phyloP scores from a whole-genome alignment of 441 rosid genomes.

The Gossypium gossypioides region DNA sequence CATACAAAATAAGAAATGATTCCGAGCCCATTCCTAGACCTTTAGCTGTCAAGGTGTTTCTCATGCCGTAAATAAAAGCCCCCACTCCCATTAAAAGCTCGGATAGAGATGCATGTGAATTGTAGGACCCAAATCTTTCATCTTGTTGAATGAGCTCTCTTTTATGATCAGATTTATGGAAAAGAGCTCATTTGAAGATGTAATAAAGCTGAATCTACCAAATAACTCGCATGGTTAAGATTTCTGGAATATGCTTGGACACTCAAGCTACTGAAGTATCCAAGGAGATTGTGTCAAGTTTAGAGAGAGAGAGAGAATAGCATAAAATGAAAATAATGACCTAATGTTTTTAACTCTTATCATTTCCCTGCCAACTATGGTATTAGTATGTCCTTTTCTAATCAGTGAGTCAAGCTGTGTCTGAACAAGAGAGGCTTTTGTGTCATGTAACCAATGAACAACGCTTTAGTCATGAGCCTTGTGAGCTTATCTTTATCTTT shows the following conservation, averaged over 20 bases:
- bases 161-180: background rate
- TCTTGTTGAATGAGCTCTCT: background rate
- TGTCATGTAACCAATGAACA: background rate
- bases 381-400: background rate
- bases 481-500: background rate
- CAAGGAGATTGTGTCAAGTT: background rate
- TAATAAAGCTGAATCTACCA: background rate
- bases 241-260: background rate
- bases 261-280: background rate
- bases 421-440: background rate
- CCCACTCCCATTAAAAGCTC: constrained; percentile 17
- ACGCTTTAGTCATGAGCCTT: background rate
- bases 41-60: constrained; percentile 10
- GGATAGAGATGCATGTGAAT: background rate
- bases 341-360: background rate
- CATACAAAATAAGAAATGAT: background rate
- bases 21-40: background rate
- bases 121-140: constrained; percentile 19
- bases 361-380: background rate
- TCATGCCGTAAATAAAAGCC: constrained; percentile 6
- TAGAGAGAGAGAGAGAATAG: background rate
- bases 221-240: background rate
- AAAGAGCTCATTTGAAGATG: background rate
- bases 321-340: background rate
- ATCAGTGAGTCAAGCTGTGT: background rate